A percentile compares a stretch with the other conserved stretches of the same genome.
Evolutionary conservation across 2,329 filamentous ascomycete genomes (phyloP).

Genomic region (Cyanodermella asteris): DNA sequence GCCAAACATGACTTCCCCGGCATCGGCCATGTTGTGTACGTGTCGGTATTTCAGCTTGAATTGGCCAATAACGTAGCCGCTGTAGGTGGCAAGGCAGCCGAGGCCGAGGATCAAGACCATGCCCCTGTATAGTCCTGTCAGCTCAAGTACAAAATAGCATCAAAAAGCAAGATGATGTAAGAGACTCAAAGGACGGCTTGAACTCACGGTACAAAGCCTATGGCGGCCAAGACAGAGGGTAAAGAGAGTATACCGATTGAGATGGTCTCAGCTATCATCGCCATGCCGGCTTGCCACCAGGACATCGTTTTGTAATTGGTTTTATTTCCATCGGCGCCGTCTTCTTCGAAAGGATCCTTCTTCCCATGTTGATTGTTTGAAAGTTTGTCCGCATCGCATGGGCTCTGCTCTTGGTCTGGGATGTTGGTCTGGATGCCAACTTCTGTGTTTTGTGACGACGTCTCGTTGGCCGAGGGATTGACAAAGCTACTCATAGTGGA

Average conservation of each 20-base stretch:
- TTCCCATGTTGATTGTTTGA: too few relatives aligned
- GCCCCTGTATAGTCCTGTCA: too few relatives aligned
- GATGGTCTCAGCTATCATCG: slow-evolving; percentile 37
- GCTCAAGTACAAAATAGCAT: too few relatives aligned
- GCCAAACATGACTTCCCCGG: slow-evolving; percentile 39
- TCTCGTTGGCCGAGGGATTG: too few relatives aligned
- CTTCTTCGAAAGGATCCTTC: slow-evolving; percentile 11
- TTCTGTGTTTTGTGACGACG: too few relatives aligned
- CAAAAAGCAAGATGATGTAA: not conserved
- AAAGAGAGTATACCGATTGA: slow-evolving; percentile 34
- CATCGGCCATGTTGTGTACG: slow-evolving; percentile 46
- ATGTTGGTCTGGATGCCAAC: too few relatives aligned
- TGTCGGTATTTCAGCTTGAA: slow-evolving; percentile 35
- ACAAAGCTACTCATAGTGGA: too few relatives aligned
- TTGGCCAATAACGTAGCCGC: slow-evolving; percentile 37
- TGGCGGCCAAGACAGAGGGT: slow-evolving; percentile 27
- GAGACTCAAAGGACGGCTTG: not conserved
- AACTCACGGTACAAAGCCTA: slow-evolving; percentile 27
- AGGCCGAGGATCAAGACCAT: slow-evolving; percentile 31
- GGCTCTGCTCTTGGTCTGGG: not conserved
- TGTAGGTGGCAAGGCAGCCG: slow-evolving; percentile 35
- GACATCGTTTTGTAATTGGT: slow-evolving; percentile 12
- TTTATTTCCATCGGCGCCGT: slow-evolving; percentile 9
- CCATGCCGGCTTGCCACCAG: slow-evolving; percentile 10
- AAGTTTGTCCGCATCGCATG: not conserved